A percentile compares a stretch with the other conserved stretches of the same genome.
Evolutionary conservation across 2,329 filamentous ascomycete genomes (phyloP).

Genomic region (Byssochlamys sp.): DNA sequence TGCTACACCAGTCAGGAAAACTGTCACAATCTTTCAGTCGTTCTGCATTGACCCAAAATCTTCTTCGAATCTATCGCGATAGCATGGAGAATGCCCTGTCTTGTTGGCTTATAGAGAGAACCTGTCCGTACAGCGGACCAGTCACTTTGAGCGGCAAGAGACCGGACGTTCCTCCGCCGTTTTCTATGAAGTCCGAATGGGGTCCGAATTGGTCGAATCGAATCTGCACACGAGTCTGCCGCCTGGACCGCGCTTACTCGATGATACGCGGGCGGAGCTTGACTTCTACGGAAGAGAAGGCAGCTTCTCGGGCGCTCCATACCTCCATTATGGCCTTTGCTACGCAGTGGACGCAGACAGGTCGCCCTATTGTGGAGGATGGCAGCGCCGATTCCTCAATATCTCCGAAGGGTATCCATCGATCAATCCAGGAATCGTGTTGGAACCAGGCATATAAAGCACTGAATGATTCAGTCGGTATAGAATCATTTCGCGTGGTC

Average conservation of each 20-base stretch:
- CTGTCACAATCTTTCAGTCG: constrained; percentile 27
- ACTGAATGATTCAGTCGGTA: constrained; percentile 27
- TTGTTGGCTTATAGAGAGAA: constrained; percentile 37
- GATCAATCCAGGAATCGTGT: constrained; percentile 28
- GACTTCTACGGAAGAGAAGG: constrained; percentile 27
- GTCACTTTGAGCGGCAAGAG: constrained; percentile 10
- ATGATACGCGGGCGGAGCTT: constrained; percentile 28
- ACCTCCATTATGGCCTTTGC: constrained; percentile 37
- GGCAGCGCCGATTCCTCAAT: constrained; percentile 5
- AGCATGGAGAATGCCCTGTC: constrained; percentile 37
- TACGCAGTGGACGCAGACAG: constrained; percentile 28
- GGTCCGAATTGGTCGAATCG: constrained; percentile 34
- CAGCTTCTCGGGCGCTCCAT: constrained; percentile 32
- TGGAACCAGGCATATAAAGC: constrained; percentile 36
- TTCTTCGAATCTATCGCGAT: constrained; percentile 37
- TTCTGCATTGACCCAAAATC: constrained; percentile 26
- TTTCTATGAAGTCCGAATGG: constrained; percentile 17
- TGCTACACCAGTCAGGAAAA: constrained; percentile 10
- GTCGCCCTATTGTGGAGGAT: constrained; percentile 8
- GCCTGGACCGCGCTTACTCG: constrained; percentile 30
- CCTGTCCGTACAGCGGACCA: constrained; percentile 34
- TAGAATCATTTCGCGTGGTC: constrained; percentile 38
- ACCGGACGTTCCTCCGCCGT: not conserved
- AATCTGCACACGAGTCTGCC: constrained; percentile 36
- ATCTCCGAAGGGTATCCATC: constrained; percentile 21